phyloP scores from a whole-genome alignment of 495 filamentous ascomycete genomes.

The Diplogelasinospora grovesii region DNA sequence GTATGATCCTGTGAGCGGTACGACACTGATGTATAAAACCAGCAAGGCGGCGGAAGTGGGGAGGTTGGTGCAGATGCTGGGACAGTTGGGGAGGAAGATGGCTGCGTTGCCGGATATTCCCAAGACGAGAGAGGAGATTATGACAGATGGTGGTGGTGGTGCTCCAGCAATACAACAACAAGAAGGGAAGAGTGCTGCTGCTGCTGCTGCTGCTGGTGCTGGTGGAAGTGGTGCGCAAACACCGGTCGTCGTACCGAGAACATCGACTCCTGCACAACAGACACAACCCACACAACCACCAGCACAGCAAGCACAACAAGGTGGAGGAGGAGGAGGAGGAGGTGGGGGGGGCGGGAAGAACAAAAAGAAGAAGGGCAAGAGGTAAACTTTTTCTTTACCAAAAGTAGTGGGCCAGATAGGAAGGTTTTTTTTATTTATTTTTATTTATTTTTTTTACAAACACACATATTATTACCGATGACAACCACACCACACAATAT shows the following conservation, averaged over 20 bases:
- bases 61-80: constrained; percentile 67
- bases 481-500: too few species aligned
- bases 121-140: too few species aligned
- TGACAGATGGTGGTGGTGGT: constrained; percentile 56
- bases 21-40: constrained; percentile 82
- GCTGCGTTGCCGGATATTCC: constrained; percentile 48
- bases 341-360: constrained; percentile 38
- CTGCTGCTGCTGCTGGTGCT: constrained; percentile 20
- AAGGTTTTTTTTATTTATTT: too few species aligned
- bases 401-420: too few species aligned
- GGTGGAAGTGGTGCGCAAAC: constrained; percentile 33
- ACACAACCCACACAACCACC: too few species aligned
- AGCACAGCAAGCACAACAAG: too few species aligned
- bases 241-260: too few species aligned
- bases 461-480: too few species aligned
- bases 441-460: too few species aligned
- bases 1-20: constrained; percentile 75
- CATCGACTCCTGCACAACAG: too few species aligned
- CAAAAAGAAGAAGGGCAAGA: constrained; percentile 54
- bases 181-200: constrained; percentile 35
- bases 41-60: constrained; percentile 87
- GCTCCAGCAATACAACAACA: constrained; percentile 19
- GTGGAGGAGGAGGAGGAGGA: too few species aligned
- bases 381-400: too few species aligned
- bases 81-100: constrained; percentile 59